A percentile compares a stretch with the other conserved stretches of the same genome.
Evolutionary conservation across 768 basidiomycete species (phyloP).

Genomic region (Lenzites betulinus): DNA sequence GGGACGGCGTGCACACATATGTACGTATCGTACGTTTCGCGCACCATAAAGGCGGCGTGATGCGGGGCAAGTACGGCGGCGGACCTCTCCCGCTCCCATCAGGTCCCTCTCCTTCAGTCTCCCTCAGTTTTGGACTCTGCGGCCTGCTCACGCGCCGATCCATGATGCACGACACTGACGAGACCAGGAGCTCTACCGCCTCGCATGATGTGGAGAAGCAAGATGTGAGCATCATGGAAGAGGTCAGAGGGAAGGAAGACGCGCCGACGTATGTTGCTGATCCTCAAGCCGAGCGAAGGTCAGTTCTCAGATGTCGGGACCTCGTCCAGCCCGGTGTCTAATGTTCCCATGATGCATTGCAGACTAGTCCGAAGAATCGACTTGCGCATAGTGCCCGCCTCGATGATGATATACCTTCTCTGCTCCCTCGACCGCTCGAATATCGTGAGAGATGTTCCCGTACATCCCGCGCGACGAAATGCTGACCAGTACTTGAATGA

Average conservation of each 20-base stretch:
- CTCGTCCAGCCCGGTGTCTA: too few species aligned
- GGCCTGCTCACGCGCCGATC: too few species aligned
- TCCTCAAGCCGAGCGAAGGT: slow-evolving; percentile 9
- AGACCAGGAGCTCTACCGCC: not conserved
- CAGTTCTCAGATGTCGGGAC: not conserved
- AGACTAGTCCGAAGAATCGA: slow-evolving; percentile 31
- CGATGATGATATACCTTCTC: slow-evolving; percentile 40
- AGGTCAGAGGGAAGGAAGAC: not conserved
- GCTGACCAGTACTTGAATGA: not conserved
- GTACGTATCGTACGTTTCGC: not conserved
- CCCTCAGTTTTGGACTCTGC: too few species aligned
- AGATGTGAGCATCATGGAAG: not conserved
- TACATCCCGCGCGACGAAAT: not conserved
- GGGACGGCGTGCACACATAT: too few species aligned
- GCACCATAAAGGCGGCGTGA: not conserved
- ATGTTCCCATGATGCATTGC: not conserved
- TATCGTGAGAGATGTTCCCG: slow-evolving; percentile 8
- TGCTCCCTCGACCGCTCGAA: slow-evolving; percentile 28
- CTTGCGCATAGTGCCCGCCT: slow-evolving; percentile 37
- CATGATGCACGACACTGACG: not conserved
- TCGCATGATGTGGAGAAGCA: slow-evolving; percentile 9
- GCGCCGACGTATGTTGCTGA: slow-evolving; percentile 5
- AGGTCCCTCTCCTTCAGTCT: not conserved
- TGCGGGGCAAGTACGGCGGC: too few species aligned
- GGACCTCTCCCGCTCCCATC: not conserved